Base-by-base conservation (phyloP, 1,284 basidiomycete genomes). In the Cutaneotrichosporon sp. region DNA sequence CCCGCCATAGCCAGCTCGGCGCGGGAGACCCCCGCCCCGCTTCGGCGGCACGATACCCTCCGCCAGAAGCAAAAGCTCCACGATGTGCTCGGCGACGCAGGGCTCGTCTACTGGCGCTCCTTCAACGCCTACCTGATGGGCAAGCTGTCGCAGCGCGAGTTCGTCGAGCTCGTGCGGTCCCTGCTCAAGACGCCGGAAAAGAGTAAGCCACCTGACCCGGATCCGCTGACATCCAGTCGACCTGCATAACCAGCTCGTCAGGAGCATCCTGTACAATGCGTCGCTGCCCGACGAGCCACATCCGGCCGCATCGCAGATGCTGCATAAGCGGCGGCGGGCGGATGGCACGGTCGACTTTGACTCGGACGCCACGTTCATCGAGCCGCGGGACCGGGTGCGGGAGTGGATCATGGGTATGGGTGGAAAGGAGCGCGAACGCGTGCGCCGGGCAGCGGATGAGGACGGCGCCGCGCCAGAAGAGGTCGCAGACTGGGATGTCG, bases 1-100 rank as follows among this genome's bases (percentile, higher is more conserved):
- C 18, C 38, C 38, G 16, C 38, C 38, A 42, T 42, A 42, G 38
- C 38, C 16, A 8, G 16, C 9, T 42, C 38, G 29, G 29, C 9
- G 29, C 49, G 29, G 10, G 16, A 25, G 5, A 20, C 81, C 82
- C 65, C 56, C 38, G 57, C 55, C 33, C 65, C 68, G 3, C 70
- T 75, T 49, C 61, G 69, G 14, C 60, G 72, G 13, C 64, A 67
- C n/a, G 76, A 77, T 57, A 71, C 69, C 1, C 68, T 72, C 8
- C 81, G 86, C 33, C 85, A 86, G 50, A 89, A 90, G 83, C 89
- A 91, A 72, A 82, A 91, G 14, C 87, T 92, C 60, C 82, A 91
- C 20, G 89, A 89, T 25, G 85, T 88, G 4, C 81, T 92, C 4
- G 87, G 89, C 58, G 84, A 82, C 49, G 88, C 89, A 67, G 81